Percentiles rank a stretch among this genome's conserved stretches.
phyloP scores from a whole-genome alignment of 1,284 basidiomycete species.

The Ceratobasidium sp. region DNA sequence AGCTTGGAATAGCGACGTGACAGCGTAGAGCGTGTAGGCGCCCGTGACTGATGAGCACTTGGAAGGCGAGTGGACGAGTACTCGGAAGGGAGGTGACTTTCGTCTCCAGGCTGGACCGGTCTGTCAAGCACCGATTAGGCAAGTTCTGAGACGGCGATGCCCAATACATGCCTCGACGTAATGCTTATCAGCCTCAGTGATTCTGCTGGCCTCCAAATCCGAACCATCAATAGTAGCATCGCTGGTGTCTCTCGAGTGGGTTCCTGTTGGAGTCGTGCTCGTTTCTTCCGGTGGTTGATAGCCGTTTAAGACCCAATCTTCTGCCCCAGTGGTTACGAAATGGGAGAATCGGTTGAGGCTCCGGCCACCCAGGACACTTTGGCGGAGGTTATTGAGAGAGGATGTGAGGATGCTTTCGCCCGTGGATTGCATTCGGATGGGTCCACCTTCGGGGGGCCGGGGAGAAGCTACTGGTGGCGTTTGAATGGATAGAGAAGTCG shows the following conservation, averaged over 20 bases:
- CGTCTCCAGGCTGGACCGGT: constrained; percentile 67
- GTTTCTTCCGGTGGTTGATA: constrained; percentile 47
- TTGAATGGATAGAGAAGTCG: constrained; percentile 20
- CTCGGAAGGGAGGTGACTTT: constrained; percentile 71
- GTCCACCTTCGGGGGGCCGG: constrained; percentile 52
- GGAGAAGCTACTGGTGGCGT: constrained; percentile 40
- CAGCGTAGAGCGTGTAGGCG: constrained; percentile 74
- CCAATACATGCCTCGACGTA: constrained; percentile 69
- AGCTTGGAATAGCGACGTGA: constrained; percentile 72
- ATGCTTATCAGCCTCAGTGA: constrained; percentile 62
- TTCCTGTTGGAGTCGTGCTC: constrained; percentile 44
- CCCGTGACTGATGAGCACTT: constrained; percentile 72
- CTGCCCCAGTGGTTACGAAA: constrained; percentile 84
- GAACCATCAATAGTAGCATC: constrained; percentile 38
- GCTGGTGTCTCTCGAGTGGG: constrained; percentile 38
- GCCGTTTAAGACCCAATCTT: constrained; percentile 77
- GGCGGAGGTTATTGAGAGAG: constrained; percentile 64
- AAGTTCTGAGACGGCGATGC: neutral
- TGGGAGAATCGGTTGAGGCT: constrained; percentile 80
- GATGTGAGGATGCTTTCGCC: constrained; percentile 66
- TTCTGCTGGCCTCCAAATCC: constrained; percentile 18
- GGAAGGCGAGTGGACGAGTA: constrained; percentile 79
- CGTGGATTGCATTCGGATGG: constrained; percentile 71
- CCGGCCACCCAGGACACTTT: constrained; percentile 75
- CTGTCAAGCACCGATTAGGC: constrained; percentile 34